Evolutionary conservation across 495 filamentous ascomycete species (phyloP).

Genomic region (Cairneyella variabilis): DNA sequence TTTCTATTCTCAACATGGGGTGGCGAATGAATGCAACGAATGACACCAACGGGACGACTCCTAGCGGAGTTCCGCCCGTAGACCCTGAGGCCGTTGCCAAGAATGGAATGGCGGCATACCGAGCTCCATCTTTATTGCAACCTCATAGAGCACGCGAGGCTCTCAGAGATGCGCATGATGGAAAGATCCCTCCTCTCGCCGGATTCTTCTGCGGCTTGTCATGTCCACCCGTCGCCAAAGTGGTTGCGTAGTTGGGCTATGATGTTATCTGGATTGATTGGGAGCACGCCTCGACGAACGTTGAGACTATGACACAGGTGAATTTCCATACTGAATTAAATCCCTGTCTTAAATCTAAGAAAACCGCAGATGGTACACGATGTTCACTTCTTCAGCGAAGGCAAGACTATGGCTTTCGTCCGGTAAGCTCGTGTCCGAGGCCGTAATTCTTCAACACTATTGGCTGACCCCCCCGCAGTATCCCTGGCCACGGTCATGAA

Average conservation of each 20-base stretch:
- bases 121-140: constrained; percentile 38
- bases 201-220: constrained; percentile 37
- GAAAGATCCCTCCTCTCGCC: constrained; percentile 36
- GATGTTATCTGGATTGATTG: constrained; percentile 42
- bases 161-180: constrained; percentile 39
- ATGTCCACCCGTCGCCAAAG: constrained; percentile 31
- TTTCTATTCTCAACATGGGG: no score
- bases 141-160: constrained; percentile 40
- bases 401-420: constrained; percentile 38
- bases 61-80: no score
- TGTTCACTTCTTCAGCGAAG: constrained; percentile 36
- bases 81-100: constrained; percentile 4
- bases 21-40: no score
- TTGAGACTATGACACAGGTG: constrained; percentile 41
- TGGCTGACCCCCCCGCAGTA: constrained; percentile 18
- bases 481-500: constrained; percentile 44
- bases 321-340: not conserved
- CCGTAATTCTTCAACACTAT: not conserved
- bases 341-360: not conserved
- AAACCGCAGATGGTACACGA: constrained; percentile 36
- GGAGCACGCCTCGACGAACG: constrained; percentile 39
- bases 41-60: no score
- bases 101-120: constrained; percentile 34
- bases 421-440: constrained; percentile 10
- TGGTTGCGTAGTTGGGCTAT: constrained; percentile 35